These are phyloP conservation scores for Penicillium hesseltinei DNA, from an alignment of 2,329 filamentous ascomycete species.

Conservation along the genomic window DNA sequence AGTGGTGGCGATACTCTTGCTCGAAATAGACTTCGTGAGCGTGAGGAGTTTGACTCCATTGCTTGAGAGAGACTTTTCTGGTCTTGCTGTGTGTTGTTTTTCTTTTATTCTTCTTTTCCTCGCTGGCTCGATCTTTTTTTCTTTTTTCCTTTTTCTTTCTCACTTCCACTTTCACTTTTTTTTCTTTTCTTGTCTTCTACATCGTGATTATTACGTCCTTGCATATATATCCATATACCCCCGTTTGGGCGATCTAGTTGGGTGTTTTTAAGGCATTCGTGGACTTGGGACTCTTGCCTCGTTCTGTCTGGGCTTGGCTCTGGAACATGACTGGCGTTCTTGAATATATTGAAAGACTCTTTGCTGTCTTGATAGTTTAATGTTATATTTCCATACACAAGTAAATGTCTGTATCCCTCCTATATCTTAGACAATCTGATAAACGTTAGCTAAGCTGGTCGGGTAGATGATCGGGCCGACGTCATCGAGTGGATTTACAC, in stretches of 20 bases:
- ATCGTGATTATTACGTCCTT: constrained; percentile 21
- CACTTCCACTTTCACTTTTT: constrained; percentile 1
- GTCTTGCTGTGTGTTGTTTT: constrained; percentile 13
- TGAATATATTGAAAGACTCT: constrained; percentile 18
- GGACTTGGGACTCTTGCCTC: constrained; percentile 10
- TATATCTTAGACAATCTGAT: not conserved
- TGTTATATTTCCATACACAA: not conserved
- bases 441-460: constrained; percentile 1
- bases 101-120: constrained; percentile 31
- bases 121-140: constrained; percentile 14
- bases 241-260: constrained; percentile 23
- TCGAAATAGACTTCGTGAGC: constrained; percentile 74
- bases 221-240: constrained; percentile 27
- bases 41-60: constrained; percentile 61
- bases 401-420: not conserved
- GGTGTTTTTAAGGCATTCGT: constrained; percentile 25
- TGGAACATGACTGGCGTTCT: constrained; percentile 17
- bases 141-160: not conserved
- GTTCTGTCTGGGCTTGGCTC: constrained; percentile 5
- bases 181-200: constrained; percentile 7
- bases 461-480: constrained; percentile 21
- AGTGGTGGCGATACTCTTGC: constrained; percentile 84
- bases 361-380: constrained; percentile 2
- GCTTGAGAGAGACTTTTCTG: constrained; percentile 38
- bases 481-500: constrained; percentile 23